These are phyloP conservation scores for Exophiala mesophila DNA, from an alignment of 2,329 filamentous ascomycete genomes.

Conservation along the genomic window DNA sequence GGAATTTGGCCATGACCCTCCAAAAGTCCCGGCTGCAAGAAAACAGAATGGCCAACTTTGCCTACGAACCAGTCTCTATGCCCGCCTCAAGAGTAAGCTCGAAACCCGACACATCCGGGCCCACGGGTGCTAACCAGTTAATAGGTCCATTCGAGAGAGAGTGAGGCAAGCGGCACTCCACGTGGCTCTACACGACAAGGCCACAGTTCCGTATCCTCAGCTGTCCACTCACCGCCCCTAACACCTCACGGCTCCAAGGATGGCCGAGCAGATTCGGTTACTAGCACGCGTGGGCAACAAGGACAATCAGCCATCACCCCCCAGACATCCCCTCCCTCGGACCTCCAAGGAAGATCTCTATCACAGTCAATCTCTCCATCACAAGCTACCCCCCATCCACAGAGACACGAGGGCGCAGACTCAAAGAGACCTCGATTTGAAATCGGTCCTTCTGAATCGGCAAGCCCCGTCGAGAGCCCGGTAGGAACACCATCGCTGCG, in stretches of 20 bases:
- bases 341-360: conserved; percentile 30
- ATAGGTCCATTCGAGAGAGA: conserved; percentile 44
- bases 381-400: conserved; percentile 37
- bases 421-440: conserved; percentile 51
- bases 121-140: neutral
- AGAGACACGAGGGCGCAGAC: conserved; percentile 38
- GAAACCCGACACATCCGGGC: conserved; percentile 2
- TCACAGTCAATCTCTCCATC: conserved; percentile 31
- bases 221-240: conserved; percentile 81
- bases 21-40: conserved; percentile 75
- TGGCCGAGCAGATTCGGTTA: conserved; percentile 33
- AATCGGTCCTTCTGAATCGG: conserved; percentile 53
- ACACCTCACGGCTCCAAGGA: conserved; percentile 75
- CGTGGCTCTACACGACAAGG: conserved; percentile 49
- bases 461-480: conserved; percentile 58
- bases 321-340: conserved; percentile 50
- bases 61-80: conserved; percentile 85
- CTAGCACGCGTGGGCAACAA: conserved; percentile 33
- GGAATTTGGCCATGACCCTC: conserved; percentile 65
- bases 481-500: conserved; percentile 44
- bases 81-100: conserved; percentile 50
- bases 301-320: conserved; percentile 45
- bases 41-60: conserved; percentile 75
- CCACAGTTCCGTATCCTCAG: conserved; percentile 60
- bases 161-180: conserved; percentile 58